These are phyloP conservation scores for Aechmea fasciata DNA, from an alignment of 176 grass and related monocot genomes.

Conservation along the genomic window DNA sequence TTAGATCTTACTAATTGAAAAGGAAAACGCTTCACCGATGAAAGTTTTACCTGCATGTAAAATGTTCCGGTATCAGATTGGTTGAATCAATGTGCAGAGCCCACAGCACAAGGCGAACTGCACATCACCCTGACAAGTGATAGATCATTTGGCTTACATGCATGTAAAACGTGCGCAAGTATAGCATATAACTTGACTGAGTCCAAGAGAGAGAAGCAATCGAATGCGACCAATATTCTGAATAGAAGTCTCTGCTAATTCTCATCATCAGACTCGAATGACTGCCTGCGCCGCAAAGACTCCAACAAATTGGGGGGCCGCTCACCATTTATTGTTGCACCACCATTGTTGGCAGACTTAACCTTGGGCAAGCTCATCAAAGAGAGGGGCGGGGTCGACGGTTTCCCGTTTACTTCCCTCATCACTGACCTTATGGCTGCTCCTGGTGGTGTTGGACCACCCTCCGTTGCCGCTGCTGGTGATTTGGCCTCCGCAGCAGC, in stretches of 20 bases:
- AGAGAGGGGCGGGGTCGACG: conserved; percentile 35
- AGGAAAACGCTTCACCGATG: neutral
- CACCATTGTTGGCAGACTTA: conserved; percentile 22
- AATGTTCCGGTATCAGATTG: no score
- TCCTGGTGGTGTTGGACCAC: conserved; percentile 30
- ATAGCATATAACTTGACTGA: no score
- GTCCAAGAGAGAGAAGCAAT: neutral
- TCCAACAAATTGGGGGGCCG: conserved; percentile 27
- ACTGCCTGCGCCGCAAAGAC: conserved; percentile 45
- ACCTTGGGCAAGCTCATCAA: conserved; percentile 74
- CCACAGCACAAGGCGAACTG: no score
- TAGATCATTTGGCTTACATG: no score
- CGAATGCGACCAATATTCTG: neutral
- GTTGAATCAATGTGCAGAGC: no score
- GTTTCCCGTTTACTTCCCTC: conserved; percentile 55
- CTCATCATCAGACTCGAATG: conserved; percentile 71
- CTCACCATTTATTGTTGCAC: neutral
- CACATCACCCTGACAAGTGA: no score
- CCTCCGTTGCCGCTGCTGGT: conserved; percentile 19
- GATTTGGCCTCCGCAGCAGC: conserved; percentile 45
- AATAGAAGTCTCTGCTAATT: conserved; percentile 20
- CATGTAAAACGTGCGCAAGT: no score
- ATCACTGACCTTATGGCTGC: conserved; percentile 48
- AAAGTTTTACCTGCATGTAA: no score
- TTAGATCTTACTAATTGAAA: neutral